phyloP scores from a whole-genome alignment of 208 protist genomes.

The Leishmania braziliensis region DNA sequence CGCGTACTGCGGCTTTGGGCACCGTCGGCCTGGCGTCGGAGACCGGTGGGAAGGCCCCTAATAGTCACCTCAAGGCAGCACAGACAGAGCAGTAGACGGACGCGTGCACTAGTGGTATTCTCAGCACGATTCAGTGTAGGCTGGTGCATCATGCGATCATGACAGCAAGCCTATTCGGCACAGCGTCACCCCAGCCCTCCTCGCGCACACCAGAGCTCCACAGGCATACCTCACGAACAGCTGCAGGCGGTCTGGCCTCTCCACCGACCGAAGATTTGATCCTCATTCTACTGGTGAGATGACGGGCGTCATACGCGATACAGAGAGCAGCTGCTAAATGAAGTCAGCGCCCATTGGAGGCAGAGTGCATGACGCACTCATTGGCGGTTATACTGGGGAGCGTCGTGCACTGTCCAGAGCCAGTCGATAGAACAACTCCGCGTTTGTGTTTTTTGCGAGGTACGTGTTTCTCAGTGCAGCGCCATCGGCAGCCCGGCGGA shows the following conservation, averaged over 20 bases:
- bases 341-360: background rate
- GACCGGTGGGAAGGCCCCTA: background rate
- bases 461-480: conserved; percentile 22
- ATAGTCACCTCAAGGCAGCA: background rate
- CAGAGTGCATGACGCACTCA: background rate
- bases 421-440: conserved; percentile 70
- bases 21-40: background rate
- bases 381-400: conserved; percentile 27
- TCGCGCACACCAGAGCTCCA: background rate
- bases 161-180: background rate
- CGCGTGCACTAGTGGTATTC: background rate
- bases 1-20: background rate
- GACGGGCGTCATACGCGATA: background rate
- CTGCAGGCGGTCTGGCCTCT: background rate
- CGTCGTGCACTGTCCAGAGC: conserved; percentile 46
- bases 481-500: conserved; percentile 20
- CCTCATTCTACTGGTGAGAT: no score
- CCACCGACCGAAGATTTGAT: background rate
- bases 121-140: background rate
- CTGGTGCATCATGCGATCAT: background rate
- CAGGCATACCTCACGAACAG: background rate
- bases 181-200: no score
- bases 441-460: conserved; percentile 62
- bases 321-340: background rate
- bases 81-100: background rate